A percentile compares a stretch with the other conserved stretches of the same genome.
Evolutionary conservation across 2,329 filamentous ascomycete species (phyloP).

Genomic region (Fusarium longipes): DNA sequence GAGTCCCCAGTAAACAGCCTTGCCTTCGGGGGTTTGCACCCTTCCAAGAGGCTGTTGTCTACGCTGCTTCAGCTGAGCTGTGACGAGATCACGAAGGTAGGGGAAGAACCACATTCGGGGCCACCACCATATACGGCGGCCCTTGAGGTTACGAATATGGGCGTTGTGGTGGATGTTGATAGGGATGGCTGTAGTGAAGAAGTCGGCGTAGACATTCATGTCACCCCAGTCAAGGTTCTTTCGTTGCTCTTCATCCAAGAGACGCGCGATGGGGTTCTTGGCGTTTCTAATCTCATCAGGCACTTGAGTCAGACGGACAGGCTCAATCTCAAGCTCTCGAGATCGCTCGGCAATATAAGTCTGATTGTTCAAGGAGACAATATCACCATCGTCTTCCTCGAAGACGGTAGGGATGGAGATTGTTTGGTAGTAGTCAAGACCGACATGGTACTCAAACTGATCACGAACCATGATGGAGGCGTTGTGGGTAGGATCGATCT

Average conservation of each 20-base stretch:
- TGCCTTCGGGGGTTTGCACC: background rate
- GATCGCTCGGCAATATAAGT: conserved; percentile 21
- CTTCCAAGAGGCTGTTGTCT: conserved; percentile 14
- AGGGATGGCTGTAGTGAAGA: conserved; percentile 37
- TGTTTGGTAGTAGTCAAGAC: conserved; percentile 39
- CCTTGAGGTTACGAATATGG: conserved; percentile 30
- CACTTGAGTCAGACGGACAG: conserved; percentile 25
- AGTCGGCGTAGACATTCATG: conserved; percentile 40
- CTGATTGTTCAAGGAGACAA: conserved; percentile 35
- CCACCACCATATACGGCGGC: conserved; percentile 35
- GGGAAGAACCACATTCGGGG: conserved; percentile 42
- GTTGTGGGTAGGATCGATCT: conserved; percentile 7
- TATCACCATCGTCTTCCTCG: conserved; percentile 38
- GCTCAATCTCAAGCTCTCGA: conserved; percentile 27
- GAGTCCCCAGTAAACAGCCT: conserved; percentile 32
- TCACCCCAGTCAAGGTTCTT: conserved; percentile 35
- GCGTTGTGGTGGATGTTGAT: conserved; percentile 43
- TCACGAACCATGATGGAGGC: conserved; percentile 23
- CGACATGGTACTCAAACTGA: conserved; percentile 41
- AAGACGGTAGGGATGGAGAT: conserved; percentile 41
- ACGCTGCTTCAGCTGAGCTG: conserved; percentile 19
- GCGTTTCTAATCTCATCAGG: conserved; percentile 31
- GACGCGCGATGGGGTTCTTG: conserved; percentile 12
- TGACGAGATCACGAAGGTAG: conserved; percentile 26
- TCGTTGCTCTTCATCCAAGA: background rate